Evolutionary conservation across 805 yeast species (phyloP), one percentile per base, ranked within the genome.

Genomic region (Saccharomycopsis vini): DNA sequence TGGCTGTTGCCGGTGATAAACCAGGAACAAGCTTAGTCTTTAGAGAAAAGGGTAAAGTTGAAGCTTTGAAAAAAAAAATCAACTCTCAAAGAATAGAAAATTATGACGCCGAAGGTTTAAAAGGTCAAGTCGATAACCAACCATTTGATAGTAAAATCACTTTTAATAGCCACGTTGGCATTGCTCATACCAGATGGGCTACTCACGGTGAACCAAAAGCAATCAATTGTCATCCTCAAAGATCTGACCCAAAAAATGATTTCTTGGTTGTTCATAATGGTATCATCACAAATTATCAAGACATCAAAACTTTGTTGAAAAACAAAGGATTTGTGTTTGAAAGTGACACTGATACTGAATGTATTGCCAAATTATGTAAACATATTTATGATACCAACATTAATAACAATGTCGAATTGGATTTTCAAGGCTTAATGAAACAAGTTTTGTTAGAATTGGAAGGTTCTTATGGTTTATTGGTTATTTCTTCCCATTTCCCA

Each of bases 171-270:
- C 98, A 92, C 61, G 88, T 80, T 49, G 98, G 95, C 60, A 92
- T 92, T 62, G 97, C 98, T 20, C 99, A 92, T 67, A 92, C 99
- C 12, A 84, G 99, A 71, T 92, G 99, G 99, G 99, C 99, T 41
- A 92, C 99, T 31, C 99, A 92, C 64, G 99, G 99, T 64, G 85
- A 80, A 56, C 97, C 97, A 46, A 78, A 77, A 53, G 77, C 73
- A 50, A 56, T 63, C 50, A 92, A 92, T 71, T 92, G 97, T 62
- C 99, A 92, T 63, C 99, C 99, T 39, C 97, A 90, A 61, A 71
- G 90, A 52, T 86, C 96, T 1, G 98, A 87, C 62, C 73, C 75
- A 7, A 64, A 65, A 37, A 81, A 82, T 55, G 95, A 89, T 63
- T 92, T 92, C 57, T 77, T 86, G 36, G 80, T 92, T 52, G 97